Evolutionary conservation across 306 rosid genomes (phyloP), one percentile per base, ranked within the genome.

Genomic region (Quercus gilva): DNA sequence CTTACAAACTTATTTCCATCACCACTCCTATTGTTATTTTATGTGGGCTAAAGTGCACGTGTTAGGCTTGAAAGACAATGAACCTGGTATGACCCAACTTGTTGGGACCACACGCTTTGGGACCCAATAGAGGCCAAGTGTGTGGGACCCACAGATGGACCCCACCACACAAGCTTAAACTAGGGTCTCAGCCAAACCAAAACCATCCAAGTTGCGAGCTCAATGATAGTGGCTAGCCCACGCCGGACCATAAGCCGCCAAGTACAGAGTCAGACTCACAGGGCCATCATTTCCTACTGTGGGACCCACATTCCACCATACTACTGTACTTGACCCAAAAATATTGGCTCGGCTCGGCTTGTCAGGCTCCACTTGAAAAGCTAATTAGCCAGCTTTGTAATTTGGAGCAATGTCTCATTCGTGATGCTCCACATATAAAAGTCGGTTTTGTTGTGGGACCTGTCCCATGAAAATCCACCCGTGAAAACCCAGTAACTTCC

Each of bases 171-270:
- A 49, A 12, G 11, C 53, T 49, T 11, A 12, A 13, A 10, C 53
- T 49, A 2, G 17, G 15, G 15, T 17, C 33, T 60, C 69, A 69
- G 43, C 74, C 1, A 78, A 80, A 61, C 64, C 58, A 45, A 31
- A 26, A 55, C 56, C 67, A 69, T 71, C 61, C 89, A 82, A 85
- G 71, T 85, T 82, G 88, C 81, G 78, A 78, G 74, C 73, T 57
- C 78, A 91, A 91, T 91, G 80, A 91, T 89, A 76, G 68, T 70
- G 89, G 91, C 87, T 85, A 84, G 86, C 89, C 86, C 95, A 91
- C 91, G 87, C 95, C 87, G 82, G 88, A 87, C 89, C 71, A 78
- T 58, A 63, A 87, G 87, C 89, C 91, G 92, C 88, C 86, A 82
- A 77, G 80, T 80, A 73, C 75, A 79, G 77, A 73, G 6, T 2